Percentiles rank a stretch among this genome's conserved stretches.
phyloP scores from a whole-genome alignment of 208 protist species.

The Trichomonas gallinae region DNA sequence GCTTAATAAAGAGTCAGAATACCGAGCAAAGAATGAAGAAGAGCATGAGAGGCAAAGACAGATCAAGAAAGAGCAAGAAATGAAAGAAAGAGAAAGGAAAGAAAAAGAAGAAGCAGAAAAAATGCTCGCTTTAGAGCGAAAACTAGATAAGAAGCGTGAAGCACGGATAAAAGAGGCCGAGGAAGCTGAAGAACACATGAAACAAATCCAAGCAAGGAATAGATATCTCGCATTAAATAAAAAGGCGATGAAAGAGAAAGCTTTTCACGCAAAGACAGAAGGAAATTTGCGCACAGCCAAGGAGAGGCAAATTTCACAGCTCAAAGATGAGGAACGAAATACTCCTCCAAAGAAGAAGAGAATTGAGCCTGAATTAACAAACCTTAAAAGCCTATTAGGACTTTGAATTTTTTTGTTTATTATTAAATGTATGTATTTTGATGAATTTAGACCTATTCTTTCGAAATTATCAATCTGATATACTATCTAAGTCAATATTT shows the following conservation, averaged over 20 bases:
- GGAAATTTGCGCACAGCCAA: not conserved
- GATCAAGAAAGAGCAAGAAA: not conserved
- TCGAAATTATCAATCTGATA: no score
- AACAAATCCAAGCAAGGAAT: not conserved
- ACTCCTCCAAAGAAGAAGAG: not conserved
- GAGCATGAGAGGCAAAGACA: not conserved
- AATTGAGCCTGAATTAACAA: not conserved
- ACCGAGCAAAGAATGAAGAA: not conserved
- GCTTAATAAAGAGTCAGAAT: not conserved
- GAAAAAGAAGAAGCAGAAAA: constrained; percentile 20
- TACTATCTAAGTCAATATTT: no score
- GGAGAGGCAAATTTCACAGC: not conserved
- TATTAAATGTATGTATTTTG: no score
- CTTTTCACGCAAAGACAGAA: not conserved
- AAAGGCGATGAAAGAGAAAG: not conserved
- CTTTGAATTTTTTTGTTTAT: not conserved
- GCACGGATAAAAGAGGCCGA: not conserved
- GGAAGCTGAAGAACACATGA: not conserved
- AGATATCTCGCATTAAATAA: not conserved
- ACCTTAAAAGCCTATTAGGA: not conserved
- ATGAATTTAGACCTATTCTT: no score
- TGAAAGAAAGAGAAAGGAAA: not conserved
- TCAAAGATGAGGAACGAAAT: not conserved
- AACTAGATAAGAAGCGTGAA: not conserved
- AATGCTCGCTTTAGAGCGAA: not conserved